A percentile compares a stretch with the other conserved stretches of the same genome.
Evolutionary conservation across 805 yeast genomes (phyloP).

Genomic region (Candida sonorensis): DNA sequence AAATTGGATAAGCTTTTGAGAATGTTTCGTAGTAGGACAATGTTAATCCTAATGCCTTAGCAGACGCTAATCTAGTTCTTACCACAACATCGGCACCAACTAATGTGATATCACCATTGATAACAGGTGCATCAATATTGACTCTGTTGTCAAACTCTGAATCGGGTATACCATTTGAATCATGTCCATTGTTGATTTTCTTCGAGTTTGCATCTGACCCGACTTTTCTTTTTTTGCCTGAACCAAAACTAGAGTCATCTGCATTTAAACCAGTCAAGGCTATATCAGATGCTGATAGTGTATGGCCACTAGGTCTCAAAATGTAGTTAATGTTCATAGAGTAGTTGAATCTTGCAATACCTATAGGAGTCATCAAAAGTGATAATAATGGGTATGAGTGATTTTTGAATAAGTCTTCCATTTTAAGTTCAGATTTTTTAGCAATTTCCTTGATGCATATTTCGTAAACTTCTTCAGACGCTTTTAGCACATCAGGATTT

Average conservation of each 20-base stretch:
- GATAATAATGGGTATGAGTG: constrained; percentile 58
- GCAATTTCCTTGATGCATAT: constrained; percentile 43
- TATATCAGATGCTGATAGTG: constrained; percentile 24
- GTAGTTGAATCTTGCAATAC: constrained; percentile 83
- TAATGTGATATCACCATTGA: constrained; percentile 83
- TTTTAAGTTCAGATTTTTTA: constrained; percentile 26
- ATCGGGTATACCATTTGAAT: constrained; percentile 35
- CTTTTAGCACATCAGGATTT: constrained; percentile 59
- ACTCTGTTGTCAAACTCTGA: constrained; percentile 53
- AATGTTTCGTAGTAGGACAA: constrained; percentile 41
- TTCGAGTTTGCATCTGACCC: constrained; percentile 36
- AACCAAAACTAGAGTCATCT: too few species aligned
- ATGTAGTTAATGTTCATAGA: constrained; percentile 72
- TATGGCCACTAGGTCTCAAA: constrained; percentile 70
- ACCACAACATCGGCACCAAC: constrained; percentile 72
- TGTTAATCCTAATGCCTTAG: constrained; percentile 67
- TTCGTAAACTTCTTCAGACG: constrained; percentile 58
- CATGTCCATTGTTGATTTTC: constrained; percentile 32
- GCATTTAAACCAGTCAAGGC: constrained; percentile 21
- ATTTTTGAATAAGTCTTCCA: constrained; percentile 47
- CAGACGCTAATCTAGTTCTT: constrained; percentile 68
- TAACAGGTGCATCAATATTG: constrained; percentile 90
- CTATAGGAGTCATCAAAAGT: constrained; percentile 87
- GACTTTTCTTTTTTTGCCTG: too few species aligned
- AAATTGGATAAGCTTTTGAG: constrained; percentile 32